phyloP scores from a whole-genome alignment of 2,329 filamentous ascomycete genomes.

The Penicillium verrucosum region DNA sequence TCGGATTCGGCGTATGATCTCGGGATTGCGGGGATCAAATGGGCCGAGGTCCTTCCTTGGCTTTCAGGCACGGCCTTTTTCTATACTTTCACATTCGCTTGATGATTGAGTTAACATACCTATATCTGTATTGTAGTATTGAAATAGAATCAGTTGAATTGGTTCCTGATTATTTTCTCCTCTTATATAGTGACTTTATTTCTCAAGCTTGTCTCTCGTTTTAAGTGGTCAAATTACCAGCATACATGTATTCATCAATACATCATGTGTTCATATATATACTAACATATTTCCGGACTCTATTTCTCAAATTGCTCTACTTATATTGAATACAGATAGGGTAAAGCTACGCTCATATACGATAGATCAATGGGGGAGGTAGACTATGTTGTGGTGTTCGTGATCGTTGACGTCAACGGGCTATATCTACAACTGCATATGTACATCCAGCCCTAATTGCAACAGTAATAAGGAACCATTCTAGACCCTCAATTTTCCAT shows the following conservation, averaged over 20 bases:
- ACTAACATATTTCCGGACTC: not conserved
- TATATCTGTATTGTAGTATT: not conserved
- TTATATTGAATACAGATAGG: not conserved
- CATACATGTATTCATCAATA: not conserved
- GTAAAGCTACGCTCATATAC: not conserved
- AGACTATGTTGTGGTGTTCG: not conserved
- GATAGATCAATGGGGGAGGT: not conserved
- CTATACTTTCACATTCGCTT: constrained; percentile 6
- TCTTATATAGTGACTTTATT: not conserved
- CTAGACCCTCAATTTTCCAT: not conserved
- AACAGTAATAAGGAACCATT: not conserved
- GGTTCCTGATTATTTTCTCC: not conserved
- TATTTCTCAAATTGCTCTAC: not conserved
- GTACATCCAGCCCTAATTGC: not conserved
- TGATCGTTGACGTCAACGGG: not conserved
- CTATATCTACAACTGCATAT: not conserved
- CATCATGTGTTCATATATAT: not conserved
- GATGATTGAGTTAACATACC: not conserved
- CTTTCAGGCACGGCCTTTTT: constrained; percentile 9
- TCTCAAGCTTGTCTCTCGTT: not conserved
- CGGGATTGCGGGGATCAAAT: constrained; percentile 26
- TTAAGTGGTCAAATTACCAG: not conserved
- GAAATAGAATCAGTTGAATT: not conserved
- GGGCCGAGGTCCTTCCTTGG: constrained; percentile 21
- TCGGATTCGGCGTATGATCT: constrained; percentile 10